A percentile compares a stretch with the other conserved stretches of the same genome.
phyloP scores from a whole-genome alignment of 2,329 filamentous ascomycete genomes.

The Colletotrichum shisoi region DNA sequence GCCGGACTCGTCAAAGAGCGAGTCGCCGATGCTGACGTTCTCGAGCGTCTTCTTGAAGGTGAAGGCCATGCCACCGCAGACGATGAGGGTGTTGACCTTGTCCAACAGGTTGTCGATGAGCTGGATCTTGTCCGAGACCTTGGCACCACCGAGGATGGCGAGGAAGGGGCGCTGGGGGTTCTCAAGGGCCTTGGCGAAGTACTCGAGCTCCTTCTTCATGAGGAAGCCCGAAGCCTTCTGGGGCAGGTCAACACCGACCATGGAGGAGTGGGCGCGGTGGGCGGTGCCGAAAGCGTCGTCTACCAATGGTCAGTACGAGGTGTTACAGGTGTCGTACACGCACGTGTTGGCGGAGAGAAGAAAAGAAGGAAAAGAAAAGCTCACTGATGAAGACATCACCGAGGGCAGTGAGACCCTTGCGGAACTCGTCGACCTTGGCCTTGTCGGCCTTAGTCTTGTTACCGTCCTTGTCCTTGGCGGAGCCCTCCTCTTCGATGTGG shows the following conservation, averaged over 20 bases:
- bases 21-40: conserved; percentile 86
- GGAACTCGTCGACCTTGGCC: conserved; percentile 88
- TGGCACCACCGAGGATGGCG: conserved; percentile 96
- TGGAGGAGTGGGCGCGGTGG: conserved; percentile 97
- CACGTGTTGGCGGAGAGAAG: too few relatives aligned
- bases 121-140: conserved; percentile 99
- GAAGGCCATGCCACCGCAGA: conserved; percentile 98
- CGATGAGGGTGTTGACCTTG: conserved; percentile 96
- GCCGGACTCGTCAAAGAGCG: conserved; percentile 91
- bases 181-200: conserved; percentile 97
- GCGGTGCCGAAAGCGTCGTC: conserved; percentile 99
- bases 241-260: conserved; percentile 95
- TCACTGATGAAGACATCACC: conserved; percentile 96
- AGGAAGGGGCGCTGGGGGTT: conserved; percentile 94
- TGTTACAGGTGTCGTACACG: background rate
- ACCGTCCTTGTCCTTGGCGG: conserved; percentile 88
- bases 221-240: conserved; percentile 98
- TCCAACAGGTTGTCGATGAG: conserved; percentile 98
- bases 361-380: conserved; percentile 45
- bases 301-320: conserved; percentile 50
- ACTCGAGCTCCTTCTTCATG: conserved; percentile 99
- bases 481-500: conserved; percentile 97
- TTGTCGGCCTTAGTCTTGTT: conserved; percentile 99
- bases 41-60: conserved; percentile 99
- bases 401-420: conserved; percentile 91